Evolutionary conservation across 768 basidiomycete species (phyloP).

Genomic region (Boletus vermiculosoides): DNA sequence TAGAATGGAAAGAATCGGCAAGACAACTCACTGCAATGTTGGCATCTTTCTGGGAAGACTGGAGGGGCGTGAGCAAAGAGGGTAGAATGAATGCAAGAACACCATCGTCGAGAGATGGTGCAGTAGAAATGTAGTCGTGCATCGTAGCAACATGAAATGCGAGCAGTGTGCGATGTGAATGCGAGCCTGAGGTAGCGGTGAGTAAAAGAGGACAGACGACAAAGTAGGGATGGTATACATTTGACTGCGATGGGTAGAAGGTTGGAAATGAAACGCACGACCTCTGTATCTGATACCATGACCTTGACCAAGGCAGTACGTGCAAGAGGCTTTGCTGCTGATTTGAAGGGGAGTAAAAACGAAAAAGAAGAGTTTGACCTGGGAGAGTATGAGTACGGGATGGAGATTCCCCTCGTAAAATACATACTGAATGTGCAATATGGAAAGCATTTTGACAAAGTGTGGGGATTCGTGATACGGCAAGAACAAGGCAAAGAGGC

Average conservation of each 20-base stretch:
- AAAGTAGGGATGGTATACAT: slow-evolving; percentile 19
- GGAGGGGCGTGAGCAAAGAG: slow-evolving; percentile 59
- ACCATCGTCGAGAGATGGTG: slow-evolving; percentile 60
- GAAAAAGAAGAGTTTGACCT: slow-evolving; percentile 64
- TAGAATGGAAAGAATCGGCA: not conserved
- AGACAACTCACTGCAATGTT: slow-evolving; percentile 46
- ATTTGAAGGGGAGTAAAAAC: slow-evolving; percentile 74
- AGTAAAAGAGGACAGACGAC: not conserved
- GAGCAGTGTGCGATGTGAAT: slow-evolving; percentile 67
- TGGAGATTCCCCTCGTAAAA: not conserved
- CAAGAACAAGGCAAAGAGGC: slow-evolving; percentile 76
- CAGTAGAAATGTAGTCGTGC: slow-evolving; percentile 72
- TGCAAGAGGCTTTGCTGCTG: slow-evolving; percentile 72
- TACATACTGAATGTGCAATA: slow-evolving; percentile 72
- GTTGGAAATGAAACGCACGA: slow-evolving; percentile 68
- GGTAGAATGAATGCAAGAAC: slow-evolving; percentile 64
- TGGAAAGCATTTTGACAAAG: slow-evolving; percentile 89
- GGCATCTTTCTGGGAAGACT: slow-evolving; percentile 44
- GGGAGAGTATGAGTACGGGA: slow-evolving; percentile 1
- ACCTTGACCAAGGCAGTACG: slow-evolving; percentile 70
- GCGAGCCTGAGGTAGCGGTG: slow-evolving; percentile 28
- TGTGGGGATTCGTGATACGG: slow-evolving; percentile 96
- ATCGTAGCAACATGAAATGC: slow-evolving; percentile 80
- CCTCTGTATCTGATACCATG: slow-evolving; percentile 68
- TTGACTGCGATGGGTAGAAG: slow-evolving; percentile 63